Conservation (phyloP, 176 grass and related monocot genomes). For the Secale cereale region DNA sequence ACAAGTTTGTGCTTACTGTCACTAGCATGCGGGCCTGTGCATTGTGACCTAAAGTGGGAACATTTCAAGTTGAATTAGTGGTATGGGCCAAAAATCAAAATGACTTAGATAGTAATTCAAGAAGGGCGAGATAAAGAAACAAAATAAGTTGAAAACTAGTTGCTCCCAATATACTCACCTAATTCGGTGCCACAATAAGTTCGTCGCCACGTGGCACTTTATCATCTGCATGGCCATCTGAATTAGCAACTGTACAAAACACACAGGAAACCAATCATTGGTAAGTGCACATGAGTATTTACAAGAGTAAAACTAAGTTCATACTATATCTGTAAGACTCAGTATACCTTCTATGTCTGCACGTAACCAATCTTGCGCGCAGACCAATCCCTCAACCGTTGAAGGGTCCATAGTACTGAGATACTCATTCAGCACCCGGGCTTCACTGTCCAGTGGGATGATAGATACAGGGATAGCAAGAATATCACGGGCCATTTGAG, state of each 20-base stretch:
- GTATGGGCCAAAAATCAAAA: background rate
- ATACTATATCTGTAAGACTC: background rate
- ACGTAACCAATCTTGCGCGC: constrained; percentile 90
- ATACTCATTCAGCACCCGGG: constrained; percentile 86
- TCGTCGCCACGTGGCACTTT: constrained; percentile 18
- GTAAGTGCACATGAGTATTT: constrained; percentile 9
- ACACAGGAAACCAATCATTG: background rate
- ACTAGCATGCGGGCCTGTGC: background rate
- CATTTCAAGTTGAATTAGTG: background rate
- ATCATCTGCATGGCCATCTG: constrained; percentile 27
- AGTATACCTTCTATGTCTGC: constrained; percentile 70
- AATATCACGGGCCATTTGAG: constrained; percentile 89
- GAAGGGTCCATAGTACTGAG: constrained; percentile 74
- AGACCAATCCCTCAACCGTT: constrained; percentile 78
- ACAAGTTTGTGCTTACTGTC: background rate
- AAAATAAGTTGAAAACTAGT: background rate
- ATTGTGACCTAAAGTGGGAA: background rate
- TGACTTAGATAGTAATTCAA: background rate
- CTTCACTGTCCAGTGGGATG: constrained; percentile 72
- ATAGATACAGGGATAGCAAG: constrained; percentile 83
- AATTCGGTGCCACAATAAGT: constrained; percentile 34
- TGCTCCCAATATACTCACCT: constrained; percentile 30
- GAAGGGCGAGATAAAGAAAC: background rate
- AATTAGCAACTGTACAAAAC: constrained; percentile 44
- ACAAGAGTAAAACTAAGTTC: background rate